Percentiles rank a stretch among this genome's conserved stretches.
phyloP scores from a whole-genome alignment of 345 rosid genomes.

The Firmiana major region DNA sequence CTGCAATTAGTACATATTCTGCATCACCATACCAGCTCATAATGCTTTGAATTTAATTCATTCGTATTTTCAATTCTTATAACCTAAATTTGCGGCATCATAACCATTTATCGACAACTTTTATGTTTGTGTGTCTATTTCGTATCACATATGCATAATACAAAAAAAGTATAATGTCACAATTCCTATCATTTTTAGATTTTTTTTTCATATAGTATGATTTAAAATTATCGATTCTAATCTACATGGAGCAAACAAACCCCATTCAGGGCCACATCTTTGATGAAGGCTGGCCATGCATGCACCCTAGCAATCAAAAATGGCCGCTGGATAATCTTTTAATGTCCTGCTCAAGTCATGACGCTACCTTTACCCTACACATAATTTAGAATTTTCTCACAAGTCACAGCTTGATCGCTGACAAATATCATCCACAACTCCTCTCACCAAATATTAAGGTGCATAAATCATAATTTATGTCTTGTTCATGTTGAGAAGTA shows the following conservation, averaged over 20 bases:
- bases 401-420: too few relatives aligned
- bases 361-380: background rate
- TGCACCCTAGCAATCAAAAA: background rate
- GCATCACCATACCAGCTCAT: background rate
- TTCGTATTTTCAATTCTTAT: background rate
- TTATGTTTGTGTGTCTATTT: too few relatives aligned
- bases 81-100: too few relatives aligned
- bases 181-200: too few relatives aligned
- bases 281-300: background rate
- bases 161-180: too few relatives aligned
- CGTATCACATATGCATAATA: too few relatives aligned
- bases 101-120: too few relatives aligned
- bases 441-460: conserved; percentile 1
- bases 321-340: background rate
- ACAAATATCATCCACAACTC: background rate
- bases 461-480: background rate
- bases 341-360: background rate
- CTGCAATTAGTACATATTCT: background rate
- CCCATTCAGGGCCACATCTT: too few relatives aligned
- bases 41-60: background rate
- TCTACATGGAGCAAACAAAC: too few relatives aligned
- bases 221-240: too few relatives aligned
- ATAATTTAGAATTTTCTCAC: background rate
- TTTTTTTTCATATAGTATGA: too few relatives aligned
- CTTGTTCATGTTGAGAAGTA: background rate